A percentile compares a stretch with the other conserved stretches of the same genome.
Conservation (phyloP, 352 stramenopile species). For the Phytophthora pluvialis region DNA sequence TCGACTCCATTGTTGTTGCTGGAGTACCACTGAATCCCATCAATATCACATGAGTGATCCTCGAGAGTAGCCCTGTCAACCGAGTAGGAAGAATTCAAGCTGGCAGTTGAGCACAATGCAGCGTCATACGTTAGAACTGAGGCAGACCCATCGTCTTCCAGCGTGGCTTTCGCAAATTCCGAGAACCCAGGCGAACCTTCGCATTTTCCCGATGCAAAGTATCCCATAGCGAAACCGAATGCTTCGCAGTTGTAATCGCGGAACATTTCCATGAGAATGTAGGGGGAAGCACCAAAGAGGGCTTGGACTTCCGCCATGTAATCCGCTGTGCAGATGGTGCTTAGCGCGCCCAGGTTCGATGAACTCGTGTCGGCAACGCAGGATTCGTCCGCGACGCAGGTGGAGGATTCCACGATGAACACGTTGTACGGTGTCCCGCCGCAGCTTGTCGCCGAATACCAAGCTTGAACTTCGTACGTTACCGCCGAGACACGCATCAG, state of each 20-base stretch:
- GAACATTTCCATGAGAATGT: slow-evolving; percentile 1
- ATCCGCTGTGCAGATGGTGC: slow-evolving; percentile 5
- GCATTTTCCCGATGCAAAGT: slow-evolving; percentile 15
- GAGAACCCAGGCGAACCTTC: slow-evolving; percentile 2
- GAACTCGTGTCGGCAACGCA: neutral
- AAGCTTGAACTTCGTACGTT: slow-evolving; percentile 1
- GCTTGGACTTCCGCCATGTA: slow-evolving; percentile 12
- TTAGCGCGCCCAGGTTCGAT: neutral
- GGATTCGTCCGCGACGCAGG: neutral
- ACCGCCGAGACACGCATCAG: neutral
- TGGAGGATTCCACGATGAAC: slow-evolving; percentile 7
- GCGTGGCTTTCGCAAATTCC: neutral
- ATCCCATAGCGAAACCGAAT: neutral
- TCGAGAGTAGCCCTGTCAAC: neutral
- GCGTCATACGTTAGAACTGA: neutral
- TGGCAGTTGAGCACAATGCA: neutral
- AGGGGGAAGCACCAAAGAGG: slow-evolving; percentile 5
- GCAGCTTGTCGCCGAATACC: slow-evolving; percentile 2
- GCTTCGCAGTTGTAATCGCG: neutral
- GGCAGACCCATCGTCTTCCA: slow-evolving; percentile 6
- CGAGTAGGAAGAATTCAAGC: neutral
- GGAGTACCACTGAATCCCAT: slow-evolving; percentile 13
- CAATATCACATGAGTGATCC: neutral
- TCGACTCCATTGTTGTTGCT: slow-evolving; percentile 6
- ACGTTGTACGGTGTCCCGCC: slow-evolving; percentile 8